Conservation (phyloP, 805 yeast species). For the Pichia cephalocereana region DNA sequence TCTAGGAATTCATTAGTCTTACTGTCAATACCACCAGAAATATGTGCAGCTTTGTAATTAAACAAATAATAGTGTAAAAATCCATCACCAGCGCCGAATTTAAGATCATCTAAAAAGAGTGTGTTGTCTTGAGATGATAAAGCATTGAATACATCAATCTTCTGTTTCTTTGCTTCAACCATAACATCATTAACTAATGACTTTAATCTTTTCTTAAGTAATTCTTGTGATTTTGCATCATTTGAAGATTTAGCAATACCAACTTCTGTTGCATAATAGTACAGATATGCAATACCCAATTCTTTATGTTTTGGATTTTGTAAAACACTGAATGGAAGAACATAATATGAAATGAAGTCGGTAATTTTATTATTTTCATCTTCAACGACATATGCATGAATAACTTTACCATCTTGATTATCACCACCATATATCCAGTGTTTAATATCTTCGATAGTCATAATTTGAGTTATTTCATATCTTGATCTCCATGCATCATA, state of each 20-base stretch:
- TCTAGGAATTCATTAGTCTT: slow-evolving; percentile 22
- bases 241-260: slow-evolving; percentile 30
- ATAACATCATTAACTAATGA: slow-evolving; percentile 65
- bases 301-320: slow-evolving; percentile 52
- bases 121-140: slow-evolving; percentile 85
- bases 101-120: slow-evolving; percentile 68
- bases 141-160: slow-evolving; percentile 90
- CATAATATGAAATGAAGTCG: slow-evolving; percentile 84
- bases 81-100: slow-evolving; percentile 94
- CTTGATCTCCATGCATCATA: slow-evolving; percentile 54
- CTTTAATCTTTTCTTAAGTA: slow-evolving; percentile 50
- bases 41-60: slow-evolving; percentile 77
- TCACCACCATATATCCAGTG: slow-evolving; percentile 73
- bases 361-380: slow-evolving; percentile 52
- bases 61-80: slow-evolving; percentile 82
- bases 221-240: slow-evolving; percentile 16
- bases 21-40: slow-evolving; percentile 68
- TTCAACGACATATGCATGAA: slow-evolving; percentile 73
- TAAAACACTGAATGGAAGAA: slow-evolving; percentile 80
- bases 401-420: slow-evolving; percentile 34
- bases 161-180: slow-evolving; percentile 54
- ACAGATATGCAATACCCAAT: slow-evolving; percentile 79
- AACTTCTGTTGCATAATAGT: slow-evolving; percentile 76
- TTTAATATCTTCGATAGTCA: slow-evolving; percentile 52
- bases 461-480: slow-evolving; percentile 66